These are phyloP conservation scores for Trypanosomatidae sp. DNA, from an alignment of 208 protist species.

Conservation along the genomic window DNA sequence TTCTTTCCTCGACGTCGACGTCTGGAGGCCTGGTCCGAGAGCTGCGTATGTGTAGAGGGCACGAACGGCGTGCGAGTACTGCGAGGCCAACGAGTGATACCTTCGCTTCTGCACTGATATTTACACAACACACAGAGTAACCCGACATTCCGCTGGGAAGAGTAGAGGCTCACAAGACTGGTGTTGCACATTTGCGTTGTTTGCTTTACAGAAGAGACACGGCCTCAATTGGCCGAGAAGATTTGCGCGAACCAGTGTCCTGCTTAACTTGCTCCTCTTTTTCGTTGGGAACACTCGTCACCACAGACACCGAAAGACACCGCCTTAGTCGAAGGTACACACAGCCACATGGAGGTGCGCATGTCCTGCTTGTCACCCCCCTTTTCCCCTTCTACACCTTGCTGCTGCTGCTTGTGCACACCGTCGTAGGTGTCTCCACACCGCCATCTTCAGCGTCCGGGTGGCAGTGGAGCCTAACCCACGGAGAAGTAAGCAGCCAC, in stretches of 20 bases:
- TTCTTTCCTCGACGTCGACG: neutral
- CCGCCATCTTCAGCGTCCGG: neutral
- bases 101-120: neutral
- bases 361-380: neutral
- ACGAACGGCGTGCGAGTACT: neutral
- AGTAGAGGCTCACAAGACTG: neutral
- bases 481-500: too few species aligned
- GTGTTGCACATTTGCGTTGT: neutral
- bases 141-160: neutral
- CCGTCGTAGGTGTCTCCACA: neutral
- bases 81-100: neutral
- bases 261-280: neutral
- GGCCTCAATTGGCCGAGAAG: too few species aligned
- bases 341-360: neutral
- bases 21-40: neutral
- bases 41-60: neutral
- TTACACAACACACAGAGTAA: neutral
- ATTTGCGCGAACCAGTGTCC: neutral
- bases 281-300: neutral
- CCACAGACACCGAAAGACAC: neutral
- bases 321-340: too few species aligned
- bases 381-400: constrained; percentile 2
- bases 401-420: neutral
- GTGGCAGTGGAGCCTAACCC: neutral
- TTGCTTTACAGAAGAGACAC: neutral